Base-by-base conservation (phyloP, 257 asterid genomes). In the Agastache rugosa region DNA sequence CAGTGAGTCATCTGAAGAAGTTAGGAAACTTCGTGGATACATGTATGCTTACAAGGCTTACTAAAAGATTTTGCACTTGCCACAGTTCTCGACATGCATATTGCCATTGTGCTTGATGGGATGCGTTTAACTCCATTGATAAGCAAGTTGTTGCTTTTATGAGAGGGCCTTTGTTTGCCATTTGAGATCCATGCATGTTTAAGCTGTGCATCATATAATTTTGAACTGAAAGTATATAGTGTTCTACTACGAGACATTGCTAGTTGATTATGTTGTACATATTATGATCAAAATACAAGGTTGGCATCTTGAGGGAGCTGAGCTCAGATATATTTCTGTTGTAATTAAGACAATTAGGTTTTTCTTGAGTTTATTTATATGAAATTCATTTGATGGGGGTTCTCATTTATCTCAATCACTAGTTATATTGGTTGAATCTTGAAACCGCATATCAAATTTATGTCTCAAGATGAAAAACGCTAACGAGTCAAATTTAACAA, bases 41-140 rank as follows among this genome's bases (percentile, higher is more conserved):
- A 93, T 93, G 97, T 91, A 91, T 73, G 72, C 97, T 19, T 88
- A 83, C 82, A 93, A 93, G 85, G 92, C 91, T 74, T 79, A 86
- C 80, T 91, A 79, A 81, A 45, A 35, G 15, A 5, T 69, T 29
- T 48, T 39, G 55, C 27, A n/a, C 44, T 60, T 48, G 68, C 67
- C 31, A n/a, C 61, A 16, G 39, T 42, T 39, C 17, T 71, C 2
- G 37, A 31, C 17, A 35, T 47, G 66, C 53, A 67, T 47, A 51
- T n/a, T 4, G 67, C 25, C 0, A n/a, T 22, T 67, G 12, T 35
- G 74, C 69, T 63, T 20, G 48, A 35, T 25, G 56, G 31, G 27
- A 62, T 63, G 55, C 22, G 42, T 23, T 19, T 2, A 51, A 37
- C 73, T 63, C 58, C 35, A 65, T 64, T 0, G 41, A 72, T 76